These are phyloP conservation scores for Coniella vitis DNA, from an alignment of 2,329 filamentous ascomycete genomes.

Conservation along the genomic window DNA sequence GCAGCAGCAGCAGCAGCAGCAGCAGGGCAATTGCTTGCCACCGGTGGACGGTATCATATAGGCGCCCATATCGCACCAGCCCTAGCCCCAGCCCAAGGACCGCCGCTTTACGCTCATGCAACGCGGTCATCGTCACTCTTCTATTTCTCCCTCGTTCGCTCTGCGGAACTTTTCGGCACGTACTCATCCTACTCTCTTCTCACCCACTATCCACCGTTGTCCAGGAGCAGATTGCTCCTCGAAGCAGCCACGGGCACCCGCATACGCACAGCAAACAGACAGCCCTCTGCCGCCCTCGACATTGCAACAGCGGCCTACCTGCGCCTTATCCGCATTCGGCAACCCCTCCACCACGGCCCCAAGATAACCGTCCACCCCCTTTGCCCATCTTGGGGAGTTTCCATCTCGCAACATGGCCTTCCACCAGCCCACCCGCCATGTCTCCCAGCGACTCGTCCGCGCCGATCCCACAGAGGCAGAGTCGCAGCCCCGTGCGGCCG, in stretches of 20 bases:
- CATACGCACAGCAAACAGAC: too few species aligned
- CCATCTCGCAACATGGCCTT: constrained; percentile 43
- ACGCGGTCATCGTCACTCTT: not conserved
- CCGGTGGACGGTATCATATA: too few species aligned
- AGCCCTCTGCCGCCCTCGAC: not conserved
- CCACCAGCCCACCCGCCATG: constrained; percentile 50
- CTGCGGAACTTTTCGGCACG: too few species aligned
- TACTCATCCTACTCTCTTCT: too few species aligned
- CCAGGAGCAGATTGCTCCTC: too few species aligned
- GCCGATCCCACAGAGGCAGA: constrained; percentile 32
- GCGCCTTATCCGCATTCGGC: constrained; percentile 8
- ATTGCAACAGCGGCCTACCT: not conserved
- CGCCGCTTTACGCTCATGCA: too few species aligned
- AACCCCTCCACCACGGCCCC: constrained; percentile 1
- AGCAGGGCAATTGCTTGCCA: too few species aligned
- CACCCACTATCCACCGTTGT: too few species aligned
- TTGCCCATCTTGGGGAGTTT: not conserved
- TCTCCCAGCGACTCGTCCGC: constrained; percentile 41
- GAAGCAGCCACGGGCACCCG: too few species aligned
- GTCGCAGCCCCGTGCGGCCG: constrained; percentile 23
- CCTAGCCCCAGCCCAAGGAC: too few species aligned
- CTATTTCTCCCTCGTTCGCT: not conserved
- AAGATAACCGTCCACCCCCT: not conserved
- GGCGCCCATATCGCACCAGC: too few species aligned
- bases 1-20: too few species aligned